These are phyloP conservation scores for Petunia axillaris DNA, from an alignment of 257 asterid genomes.

Conservation along the genomic window DNA sequence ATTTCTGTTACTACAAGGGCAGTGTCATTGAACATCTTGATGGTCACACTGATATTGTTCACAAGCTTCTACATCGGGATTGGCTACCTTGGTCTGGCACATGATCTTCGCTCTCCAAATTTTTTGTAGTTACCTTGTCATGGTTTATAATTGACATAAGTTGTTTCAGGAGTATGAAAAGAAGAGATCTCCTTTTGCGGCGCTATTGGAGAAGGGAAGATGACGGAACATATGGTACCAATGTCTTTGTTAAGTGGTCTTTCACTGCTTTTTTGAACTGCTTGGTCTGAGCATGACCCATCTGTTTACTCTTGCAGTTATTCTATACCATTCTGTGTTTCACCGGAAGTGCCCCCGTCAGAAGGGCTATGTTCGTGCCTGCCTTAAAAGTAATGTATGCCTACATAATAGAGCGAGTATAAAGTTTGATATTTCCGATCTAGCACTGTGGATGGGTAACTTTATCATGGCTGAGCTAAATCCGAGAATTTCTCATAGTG, in stretches of 20 bases:
- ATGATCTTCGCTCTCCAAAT: conserved; percentile 27
- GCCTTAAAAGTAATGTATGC: conserved; percentile 99
- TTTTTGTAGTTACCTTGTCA: neutral
- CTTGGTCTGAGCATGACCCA: conserved; percentile 9
- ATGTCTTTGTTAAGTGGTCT: conserved; percentile 14
- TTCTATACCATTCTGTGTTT: conserved; percentile 58
- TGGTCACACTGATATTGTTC: conserved; percentile 96
- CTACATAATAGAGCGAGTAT: conserved; percentile 11
- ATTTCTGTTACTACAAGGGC: conserved; percentile 85
- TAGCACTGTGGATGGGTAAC: neutral
- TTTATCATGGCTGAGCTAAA: conserved; percentile 14
- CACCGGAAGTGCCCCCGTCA: conserved; percentile 87
- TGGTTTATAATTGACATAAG: conserved; percentile 24
- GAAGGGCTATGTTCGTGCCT: conserved; percentile 88
- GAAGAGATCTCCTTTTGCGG: conserved; percentile 84
- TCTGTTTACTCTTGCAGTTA: conserved; percentile 27
- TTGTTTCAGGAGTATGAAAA: conserved; percentile 82
- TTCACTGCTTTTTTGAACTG: conserved; percentile 15
- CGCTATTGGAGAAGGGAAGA: conserved; percentile 99
- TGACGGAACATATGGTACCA: conserved; percentile 93
- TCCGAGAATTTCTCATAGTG: neutral
- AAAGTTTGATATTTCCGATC: neutral
- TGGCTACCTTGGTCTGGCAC: conserved; percentile 91
- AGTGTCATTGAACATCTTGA: conserved; percentile 93
- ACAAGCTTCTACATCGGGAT: conserved; percentile 72